phyloP scores from a whole-genome alignment of 768 basidiomycete species.

The Tephrocybe sp. region DNA sequence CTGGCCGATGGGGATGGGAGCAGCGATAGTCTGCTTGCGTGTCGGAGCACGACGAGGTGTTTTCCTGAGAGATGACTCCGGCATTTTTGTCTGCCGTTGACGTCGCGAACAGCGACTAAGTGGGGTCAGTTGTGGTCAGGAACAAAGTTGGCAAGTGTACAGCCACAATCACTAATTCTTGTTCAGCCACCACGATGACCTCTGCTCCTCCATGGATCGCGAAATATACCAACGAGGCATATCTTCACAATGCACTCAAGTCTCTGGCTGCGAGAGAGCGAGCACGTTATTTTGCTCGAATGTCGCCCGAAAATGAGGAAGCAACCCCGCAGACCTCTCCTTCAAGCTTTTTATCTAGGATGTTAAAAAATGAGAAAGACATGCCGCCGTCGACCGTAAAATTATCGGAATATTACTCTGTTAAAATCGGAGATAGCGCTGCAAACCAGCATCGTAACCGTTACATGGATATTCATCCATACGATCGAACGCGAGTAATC shows the following conservation, averaged over 20 bases:
- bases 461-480: slow-evolving; percentile 72
- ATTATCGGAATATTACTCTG: slow-evolving; percentile 49
- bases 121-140: background rate
- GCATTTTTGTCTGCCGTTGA: slow-evolving; percentile 12
- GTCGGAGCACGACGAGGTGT: slow-evolving; percentile 22
- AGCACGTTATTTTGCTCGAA: slow-evolving; percentile 14
- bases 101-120: slow-evolving; percentile 1
- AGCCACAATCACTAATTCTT: slow-evolving; percentile 2
- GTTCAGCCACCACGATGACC: background rate
- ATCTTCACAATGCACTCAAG: slow-evolving; percentile 8
- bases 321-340: background rate
- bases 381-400: background rate
- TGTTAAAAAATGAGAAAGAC: background rate
- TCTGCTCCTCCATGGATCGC: slow-evolving; percentile 15
- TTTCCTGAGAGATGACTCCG: slow-evolving; percentile 19
- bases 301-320: background rate
- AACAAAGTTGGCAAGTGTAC: slow-evolving; percentile 1
- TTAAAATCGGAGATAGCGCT: slow-evolving; percentile 43
- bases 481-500: slow-evolving; percentile 78
- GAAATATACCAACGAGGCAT: slow-evolving; percentile 2
- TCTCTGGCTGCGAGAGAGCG: slow-evolving; percentile 13
- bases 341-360: background rate
- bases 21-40: slow-evolving; percentile 18
- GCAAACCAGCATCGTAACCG: slow-evolving; percentile 56
- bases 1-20: slow-evolving; percentile 15